phyloP scores from a whole-genome alignment of 306 rosid genomes.

The peach (Prunus persica) region DNA sequence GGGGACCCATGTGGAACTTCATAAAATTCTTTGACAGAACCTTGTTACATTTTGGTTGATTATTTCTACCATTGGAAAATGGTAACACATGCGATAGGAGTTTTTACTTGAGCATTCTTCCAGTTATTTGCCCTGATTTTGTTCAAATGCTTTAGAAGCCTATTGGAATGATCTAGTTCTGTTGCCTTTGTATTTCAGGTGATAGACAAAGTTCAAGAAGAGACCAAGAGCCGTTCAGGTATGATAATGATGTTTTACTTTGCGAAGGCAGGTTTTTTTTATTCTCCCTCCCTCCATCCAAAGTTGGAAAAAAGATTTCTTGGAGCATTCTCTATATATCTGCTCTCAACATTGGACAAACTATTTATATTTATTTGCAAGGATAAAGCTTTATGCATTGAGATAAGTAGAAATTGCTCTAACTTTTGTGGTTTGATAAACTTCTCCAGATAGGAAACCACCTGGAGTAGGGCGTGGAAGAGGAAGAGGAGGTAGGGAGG shows the following conservation, averaged over 20 bases:
- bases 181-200: slow-evolving; percentile 50
- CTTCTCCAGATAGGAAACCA: slow-evolving; percentile 76
- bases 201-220: slow-evolving; percentile 98
- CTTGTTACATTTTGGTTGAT: background rate
- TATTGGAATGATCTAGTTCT: slow-evolving; percentile 22
- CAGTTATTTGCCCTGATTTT: background rate
- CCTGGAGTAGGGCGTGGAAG: slow-evolving; percentile 98
- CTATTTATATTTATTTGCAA: background rate
- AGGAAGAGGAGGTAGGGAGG: slow-evolving; percentile 86
- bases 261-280: background rate
- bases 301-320: background rate
- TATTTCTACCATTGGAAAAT: background rate
- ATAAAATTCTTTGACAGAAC: background rate
- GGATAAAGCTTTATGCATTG: background rate
- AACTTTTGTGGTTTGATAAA: background rate
- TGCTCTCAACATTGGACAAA: background rate
- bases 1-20: background rate
- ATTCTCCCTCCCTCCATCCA: background rate
- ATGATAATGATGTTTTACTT: background rate
- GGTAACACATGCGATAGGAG: background rate
- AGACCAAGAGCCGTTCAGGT: slow-evolving; percentile 93
- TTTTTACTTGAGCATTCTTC: background rate
- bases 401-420: slow-evolving; percentile 1
- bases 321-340: background rate
- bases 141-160: background rate